Base-by-base conservation (phyloP, 768 basidiomycete species). In the Thelephora ganbajun region DNA sequence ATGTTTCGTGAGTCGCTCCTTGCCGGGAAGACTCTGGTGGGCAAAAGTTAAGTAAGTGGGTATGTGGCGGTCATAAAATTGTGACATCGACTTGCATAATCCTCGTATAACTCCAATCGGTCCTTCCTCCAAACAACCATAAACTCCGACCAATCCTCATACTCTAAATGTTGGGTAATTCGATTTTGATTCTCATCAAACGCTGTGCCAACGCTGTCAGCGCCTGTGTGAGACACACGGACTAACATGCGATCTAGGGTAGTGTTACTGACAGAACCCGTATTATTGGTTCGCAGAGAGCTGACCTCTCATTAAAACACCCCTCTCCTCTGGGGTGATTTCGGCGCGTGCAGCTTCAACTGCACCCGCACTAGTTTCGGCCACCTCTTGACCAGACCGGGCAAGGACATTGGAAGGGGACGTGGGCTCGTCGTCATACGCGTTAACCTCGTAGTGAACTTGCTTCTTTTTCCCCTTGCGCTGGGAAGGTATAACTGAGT, bases 161-260 rank as follows among this genome's bases (percentile, higher is more conserved):
- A 76, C 19, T 69, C 66, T 12, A 88, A 59, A 48, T 80, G 64
- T 30, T 75, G 68, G 3, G 79, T 75, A 18, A 71, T 75, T 2
- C 83, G 77, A 59, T 88, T 75, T 52, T 75, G 67, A 43, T 63
- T 59, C 61, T 88, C 90, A 62, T 85, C 78, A 50, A 85, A 88
- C 33, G 64, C 56, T 5, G 60, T 53, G 11, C 69, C 63, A 5
- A 83, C 51, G 16, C 62, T 61, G 50, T 77, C 76, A 1, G 66
- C 66, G 49, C 73, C 73, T 11, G 77, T 79, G 61, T 83, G 79
- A 39, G 74, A 77, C 1, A 85, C 72, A 48, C 82, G 71, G 23
- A 96, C 80, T 5, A 93, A 72, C 90, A 96, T 93, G 51, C 93
- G 74, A 63, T 94, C 93, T 94, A 49, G 34, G 52, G 35, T 51